Percentiles rank a stretch among this genome's conserved stretches.
Conservation (phyloP, 257 asterid genomes). For the Forsythia suspensa region DNA sequence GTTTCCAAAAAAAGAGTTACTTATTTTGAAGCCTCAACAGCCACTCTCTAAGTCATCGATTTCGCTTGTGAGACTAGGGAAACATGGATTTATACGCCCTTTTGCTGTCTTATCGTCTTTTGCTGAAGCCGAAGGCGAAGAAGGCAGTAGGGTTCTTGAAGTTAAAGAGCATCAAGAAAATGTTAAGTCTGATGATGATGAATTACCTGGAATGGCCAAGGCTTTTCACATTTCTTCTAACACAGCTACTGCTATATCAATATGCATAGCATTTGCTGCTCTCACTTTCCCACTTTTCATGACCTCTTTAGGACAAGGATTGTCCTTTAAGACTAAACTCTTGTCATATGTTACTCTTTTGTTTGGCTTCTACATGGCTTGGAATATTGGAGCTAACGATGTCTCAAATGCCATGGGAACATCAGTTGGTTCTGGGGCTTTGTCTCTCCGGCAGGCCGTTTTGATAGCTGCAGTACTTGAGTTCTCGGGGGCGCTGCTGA, state of each 20-base stretch:
- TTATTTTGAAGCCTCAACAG: slow-evolving; percentile 39
- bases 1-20: neutral
- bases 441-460: slow-evolving; percentile 84
- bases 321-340: slow-evolving; percentile 48
- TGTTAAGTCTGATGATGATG: slow-evolving; percentile 15
- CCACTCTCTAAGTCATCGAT: neutral
- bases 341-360: slow-evolving; percentile 70
- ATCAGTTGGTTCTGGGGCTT: slow-evolving; percentile 94
- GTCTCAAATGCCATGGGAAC: slow-evolving; percentile 99
- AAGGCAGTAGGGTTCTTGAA: slow-evolving; percentile 17
- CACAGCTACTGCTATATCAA: slow-evolving; percentile 72
- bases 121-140: slow-evolving; percentile 51
- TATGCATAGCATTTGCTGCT: slow-evolving; percentile 78
- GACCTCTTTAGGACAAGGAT: slow-evolving; percentile 63
- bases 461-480: slow-evolving; percentile 77
- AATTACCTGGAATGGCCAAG: slow-evolving; percentile 68
- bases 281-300: slow-evolving; percentile 68
- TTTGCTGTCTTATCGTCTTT: slow-evolving; percentile 68
- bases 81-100: slow-evolving; percentile 29
- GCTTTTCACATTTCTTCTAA: slow-evolving; percentile 74
- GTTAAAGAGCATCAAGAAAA: slow-evolving; percentile 7
- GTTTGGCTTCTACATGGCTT: slow-evolving; percentile 95
- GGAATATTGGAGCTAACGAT: slow-evolving; percentile 97
- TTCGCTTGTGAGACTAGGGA: slow-evolving; percentile 31
- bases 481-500: slow-evolving; percentile 80